phyloP scores from a whole-genome alignment of 1,284 basidiomycete genomes.

The Marasmius fiardii region DNA sequence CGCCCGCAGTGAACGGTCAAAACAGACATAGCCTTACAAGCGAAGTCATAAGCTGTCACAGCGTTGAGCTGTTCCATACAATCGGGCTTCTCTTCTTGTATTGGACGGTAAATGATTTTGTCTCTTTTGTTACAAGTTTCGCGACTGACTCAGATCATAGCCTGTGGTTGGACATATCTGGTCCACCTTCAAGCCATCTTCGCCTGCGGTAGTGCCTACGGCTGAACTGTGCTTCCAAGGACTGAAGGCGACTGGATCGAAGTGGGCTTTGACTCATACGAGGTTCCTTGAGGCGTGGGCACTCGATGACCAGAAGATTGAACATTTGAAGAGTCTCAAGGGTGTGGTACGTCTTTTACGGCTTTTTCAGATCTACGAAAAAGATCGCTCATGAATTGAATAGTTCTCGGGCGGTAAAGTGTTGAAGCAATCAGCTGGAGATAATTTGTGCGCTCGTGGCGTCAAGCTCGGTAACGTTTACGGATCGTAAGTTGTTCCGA shows the following conservation, averaged over 20 bases:
- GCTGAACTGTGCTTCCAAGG: slow-evolving; percentile 3
- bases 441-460: neutral
- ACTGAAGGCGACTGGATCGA: neutral
- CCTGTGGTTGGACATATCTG: neutral
- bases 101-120: slow-evolving; percentile 1
- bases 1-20: neutral
- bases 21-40: neutral
- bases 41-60: neutral
- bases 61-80: neutral
- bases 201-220: slow-evolving; percentile 4
- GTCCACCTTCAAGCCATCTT: slow-evolving; percentile 3
- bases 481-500: neutral
- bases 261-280: slow-evolving; percentile 1
- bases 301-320: neutral
- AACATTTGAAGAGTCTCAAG: neutral
- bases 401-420: neutral
- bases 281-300: slow-evolving; percentile 7
- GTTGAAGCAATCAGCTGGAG: neutral
- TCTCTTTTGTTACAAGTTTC: neutral
- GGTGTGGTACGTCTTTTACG: neutral
- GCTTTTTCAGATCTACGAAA: too few relatives aligned
- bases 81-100: slow-evolving; percentile 2
- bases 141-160: neutral
- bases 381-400: neutral
- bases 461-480: neutral